Evolutionary conservation across 1,284 basidiomycete genomes (phyloP), one percentile per base, ranked within the genome.

Genomic region (Cutaneotrichosporon dermatis): DNA sequence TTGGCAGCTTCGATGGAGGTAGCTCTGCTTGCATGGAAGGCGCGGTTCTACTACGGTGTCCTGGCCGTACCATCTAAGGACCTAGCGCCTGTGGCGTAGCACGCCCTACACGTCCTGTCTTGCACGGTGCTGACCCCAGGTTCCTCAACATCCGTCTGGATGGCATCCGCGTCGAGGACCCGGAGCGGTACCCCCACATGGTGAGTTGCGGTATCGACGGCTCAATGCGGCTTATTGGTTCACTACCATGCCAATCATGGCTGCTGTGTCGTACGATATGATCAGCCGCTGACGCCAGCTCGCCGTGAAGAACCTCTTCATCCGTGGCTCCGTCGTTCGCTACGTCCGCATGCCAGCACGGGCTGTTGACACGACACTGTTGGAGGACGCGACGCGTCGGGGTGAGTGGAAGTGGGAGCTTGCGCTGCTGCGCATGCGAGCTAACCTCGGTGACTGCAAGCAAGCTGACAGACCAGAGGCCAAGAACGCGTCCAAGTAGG

Each of bases 221-320:
- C 25, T 25, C 25, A 25, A n/a, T n/a, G n/a, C n/a, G n/a, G n/a
- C n/a, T n/a, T n/a, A n/a, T n/a, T n/a, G n/a, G n/a, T n/a, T n/a
- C n/a, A n/a, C n/a, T n/a, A n/a, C n/a, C n/a, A n/a, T n/a, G n/a
- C n/a, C n/a, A n/a, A n/a, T n/a, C n/a, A n/a, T n/a, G n/a, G n/a
- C n/a, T n/a, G n/a, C n/a, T n/a, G n/a, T n/a, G n/a, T n/a, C n/a
- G n/a, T n/a, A n/a, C n/a, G n/a, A n/a, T n/a, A n/a, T n/a, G n/a
- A 9, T 8, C 16, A 33, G 44, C 11, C 9, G 58, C 58, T 64
- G 16, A 62, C 51, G 10, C 15, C 70, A 99, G 95, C 92, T 97
- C 86, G 93, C 96, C 0, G 94, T 99, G 51, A 96, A 95, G 81
- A 99, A 97, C 75, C 95, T 92, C 74, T 99, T 99, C 76, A 99